Base-by-base conservation (phyloP, 768 basidiomycete species). In the Cantharellus anzutake region DNA sequence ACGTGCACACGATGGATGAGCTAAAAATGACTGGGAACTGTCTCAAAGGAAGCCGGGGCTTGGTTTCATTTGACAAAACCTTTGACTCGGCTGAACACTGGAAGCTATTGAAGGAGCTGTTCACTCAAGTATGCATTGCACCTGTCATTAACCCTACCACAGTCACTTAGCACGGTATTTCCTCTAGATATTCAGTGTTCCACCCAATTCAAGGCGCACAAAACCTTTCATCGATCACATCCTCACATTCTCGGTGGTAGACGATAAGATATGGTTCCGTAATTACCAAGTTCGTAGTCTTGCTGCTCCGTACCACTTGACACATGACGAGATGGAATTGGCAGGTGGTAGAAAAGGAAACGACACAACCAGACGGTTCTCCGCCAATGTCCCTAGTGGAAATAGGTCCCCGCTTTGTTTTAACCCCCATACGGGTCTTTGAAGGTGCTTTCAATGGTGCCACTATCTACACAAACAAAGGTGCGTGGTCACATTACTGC, bases 1-100 rank as follows among this genome's bases (percentile, higher is more conserved):
- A 98, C 68, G 78, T 94, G 59, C 96, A 99, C 70, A 99, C 96
- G 50, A 98, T 98, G 96, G 96, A 98, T 72, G 96, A 99, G 71
- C 76, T 99, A 64, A 98, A 98, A 74, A 87, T 99, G 93, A 94
- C 92, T 4, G 96, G 96, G 40, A 98, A 99, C 70, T 99, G 96
- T 71, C 71, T 99, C 64, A 96, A 94, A 72, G 96, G 96, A 16
- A 88, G 87, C 67, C 75, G 96, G 58, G 94, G 93, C 3, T 73
- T 98, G 59, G 72, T 98, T 64, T 88, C 86, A 68, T 99, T 99
- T 69, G 93, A 96, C 71, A 79, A 82, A 62, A 80, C 75, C 50
- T 98, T 96, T 70, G 90, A 97, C 52, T 80, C 86, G 57, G 84
- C 80, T 58, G 90, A 86, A 72, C 92, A 84, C 82, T 86, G 83